phyloP scores from a whole-genome alignment of 2,329 filamentous ascomycete genomes.

The Fonsecaea pugnacius region DNA sequence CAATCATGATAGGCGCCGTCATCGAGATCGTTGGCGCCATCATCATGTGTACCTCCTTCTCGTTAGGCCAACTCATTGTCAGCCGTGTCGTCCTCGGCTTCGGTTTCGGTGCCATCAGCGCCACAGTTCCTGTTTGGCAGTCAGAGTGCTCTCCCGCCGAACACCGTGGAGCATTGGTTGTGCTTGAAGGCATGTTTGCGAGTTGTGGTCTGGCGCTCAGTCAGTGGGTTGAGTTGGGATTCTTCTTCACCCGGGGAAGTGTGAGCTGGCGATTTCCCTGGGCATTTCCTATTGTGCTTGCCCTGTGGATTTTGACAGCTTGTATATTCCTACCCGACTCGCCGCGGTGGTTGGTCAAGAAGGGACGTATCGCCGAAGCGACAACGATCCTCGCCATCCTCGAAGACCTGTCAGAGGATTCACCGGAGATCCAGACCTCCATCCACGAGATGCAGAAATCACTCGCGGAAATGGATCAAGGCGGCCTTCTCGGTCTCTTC shows the following conservation, averaged over 20 bases:
- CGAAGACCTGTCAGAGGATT: neutral
- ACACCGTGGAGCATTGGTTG: conserved; percentile 56
- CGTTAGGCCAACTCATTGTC: conserved; percentile 50
- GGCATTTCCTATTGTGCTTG: conserved; percentile 62
- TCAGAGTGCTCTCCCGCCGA: conserved; percentile 56
- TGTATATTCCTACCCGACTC: conserved; percentile 38
- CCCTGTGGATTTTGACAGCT: conserved; percentile 53
- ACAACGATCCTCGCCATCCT: neutral
- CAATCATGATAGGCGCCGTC: conserved; percentile 46
- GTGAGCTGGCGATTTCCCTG: conserved; percentile 62
- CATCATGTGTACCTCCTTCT: conserved; percentile 48
- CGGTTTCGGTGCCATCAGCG: conserved; percentile 42
- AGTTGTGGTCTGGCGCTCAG: conserved; percentile 40
- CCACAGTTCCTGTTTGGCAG: conserved; percentile 48
- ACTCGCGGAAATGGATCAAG: conserved; percentile 4
- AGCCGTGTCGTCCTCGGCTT: conserved; percentile 54
- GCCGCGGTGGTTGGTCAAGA: conserved; percentile 10
- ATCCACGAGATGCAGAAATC: conserved; percentile 1
- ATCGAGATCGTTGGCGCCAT: conserved; percentile 53
- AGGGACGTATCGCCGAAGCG: conserved; percentile 2
- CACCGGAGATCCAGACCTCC: neutral
- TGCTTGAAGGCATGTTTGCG: conserved; percentile 50
- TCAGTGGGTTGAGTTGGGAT: conserved; percentile 51
- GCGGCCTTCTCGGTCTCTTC: neutral
- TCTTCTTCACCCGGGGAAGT: conserved; percentile 57